Evolutionary conservation across 176 grass and related monocot species (phyloP), one percentile per base, ranked within the genome.

Genomic region (Ananas comosus): DNA sequence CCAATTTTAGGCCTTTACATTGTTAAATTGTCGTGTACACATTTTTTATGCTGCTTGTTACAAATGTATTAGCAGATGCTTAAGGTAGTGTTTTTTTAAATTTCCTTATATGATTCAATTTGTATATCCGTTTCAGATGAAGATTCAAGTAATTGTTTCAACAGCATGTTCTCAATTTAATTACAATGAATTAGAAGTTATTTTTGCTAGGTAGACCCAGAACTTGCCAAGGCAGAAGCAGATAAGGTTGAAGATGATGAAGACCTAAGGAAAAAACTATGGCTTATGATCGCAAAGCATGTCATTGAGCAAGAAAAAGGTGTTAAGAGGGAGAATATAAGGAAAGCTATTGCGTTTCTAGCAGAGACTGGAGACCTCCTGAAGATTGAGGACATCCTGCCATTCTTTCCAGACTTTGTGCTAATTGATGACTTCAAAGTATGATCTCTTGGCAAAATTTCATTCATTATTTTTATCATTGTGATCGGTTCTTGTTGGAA

Each of bases 341-440:
- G 91, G 74, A 92, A 92, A 73, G 93, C 90, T 58, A 91, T 97
- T 68, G 93, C 91, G 63, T 97, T 97, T 74, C 86, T 97, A 48
- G 88, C 90, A 29, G 93, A 97, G 53, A 87, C 93, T 65, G 88
- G 89, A 63, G 90, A 91, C 64, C 85, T 97, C 61, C 80, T 97
- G 78, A 97, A 89, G 82, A 97, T 97, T 83, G 93, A 97, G 81
- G 93, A 97, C 64, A 97, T 97, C 59, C 81, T 97, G 68, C 93
- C 93, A 76, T 92, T 92, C 81, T 97, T 97, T 51, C 93, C 93
- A 48, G 93, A 97, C 71, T 97, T 97, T 12, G 93, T 91, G 70
- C 83, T 97, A 79, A 97, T 97, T 66, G 93, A 97, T 2, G 93
- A 97, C 71, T 97, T 97, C 77, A 92, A 97, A 87, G 93, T 97